Evolutionary conservation across 352 stramenopile genomes (phyloP).

Genomic region (Peronospora tabacina): DNA sequence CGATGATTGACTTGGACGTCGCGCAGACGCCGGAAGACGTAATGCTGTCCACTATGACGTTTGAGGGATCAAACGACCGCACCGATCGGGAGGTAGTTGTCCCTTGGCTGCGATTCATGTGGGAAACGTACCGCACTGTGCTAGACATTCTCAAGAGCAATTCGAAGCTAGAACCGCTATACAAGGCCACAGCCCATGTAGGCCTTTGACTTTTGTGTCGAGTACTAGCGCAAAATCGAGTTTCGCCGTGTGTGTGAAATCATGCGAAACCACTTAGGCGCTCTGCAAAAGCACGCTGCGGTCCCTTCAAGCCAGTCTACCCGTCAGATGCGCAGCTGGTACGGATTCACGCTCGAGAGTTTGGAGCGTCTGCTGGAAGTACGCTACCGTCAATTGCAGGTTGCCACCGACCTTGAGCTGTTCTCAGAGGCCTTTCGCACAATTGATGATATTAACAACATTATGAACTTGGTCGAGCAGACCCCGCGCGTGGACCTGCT

Average conservation of each 20-base stretch:
- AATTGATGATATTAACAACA: constrained; percentile 98
- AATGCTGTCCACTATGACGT: constrained; percentile 95
- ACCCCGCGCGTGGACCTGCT: constrained; percentile 92
- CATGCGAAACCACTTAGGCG: constrained; percentile 93
- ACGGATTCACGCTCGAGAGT: constrained; percentile 92
- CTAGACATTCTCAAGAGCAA: constrained; percentile 97
- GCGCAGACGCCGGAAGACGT: constrained; percentile 91
- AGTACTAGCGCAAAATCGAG: constrained; percentile 90
- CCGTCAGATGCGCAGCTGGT: constrained; percentile 90
- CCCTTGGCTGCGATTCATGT: constrained; percentile 91
- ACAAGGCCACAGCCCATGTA: constrained; percentile 73
- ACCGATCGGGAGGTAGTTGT: constrained; percentile 92
- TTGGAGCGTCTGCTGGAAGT: constrained; percentile 95
- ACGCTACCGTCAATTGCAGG: constrained; percentile 95
- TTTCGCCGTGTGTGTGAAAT: constrained; percentile 96
- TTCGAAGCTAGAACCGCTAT: constrained; percentile 85
- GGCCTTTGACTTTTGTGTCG: constrained; percentile 79
- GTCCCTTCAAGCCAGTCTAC: constrained; percentile 66
- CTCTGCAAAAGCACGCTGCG: constrained; percentile 89
- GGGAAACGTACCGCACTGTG: constrained; percentile 96
- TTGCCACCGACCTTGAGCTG: constrained; percentile 90
- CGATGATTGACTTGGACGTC: constrained; percentile 87
- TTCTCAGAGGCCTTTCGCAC: constrained; percentile 98
- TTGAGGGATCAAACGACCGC: constrained; percentile 91
- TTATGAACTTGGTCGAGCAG: constrained; percentile 87